Conservation (phyloP, 2,329 filamentous ascomycete genomes). For the Aspergillus sp. region DNA sequence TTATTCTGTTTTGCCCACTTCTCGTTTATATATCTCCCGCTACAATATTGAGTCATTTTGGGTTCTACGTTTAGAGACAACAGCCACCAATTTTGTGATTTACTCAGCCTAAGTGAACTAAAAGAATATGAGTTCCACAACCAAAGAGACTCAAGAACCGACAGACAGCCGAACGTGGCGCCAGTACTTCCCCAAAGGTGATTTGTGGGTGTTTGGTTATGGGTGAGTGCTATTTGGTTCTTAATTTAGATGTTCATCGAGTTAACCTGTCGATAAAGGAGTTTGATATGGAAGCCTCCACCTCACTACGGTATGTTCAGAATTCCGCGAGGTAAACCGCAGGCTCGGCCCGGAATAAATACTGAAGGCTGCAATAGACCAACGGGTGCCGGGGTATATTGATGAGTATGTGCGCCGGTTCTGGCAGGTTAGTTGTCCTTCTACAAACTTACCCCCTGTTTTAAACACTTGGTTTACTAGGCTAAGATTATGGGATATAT, state of each 20-base stretch:
- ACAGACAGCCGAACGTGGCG: constrained; percentile 43
- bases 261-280: constrained; percentile 54
- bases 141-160: constrained; percentile 24
- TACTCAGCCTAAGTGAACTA: not conserved
- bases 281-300: constrained; percentile 96
- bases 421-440: constrained; percentile 76
- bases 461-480: not conserved
- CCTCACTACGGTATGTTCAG: constrained; percentile 77
- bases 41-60: not conserved
- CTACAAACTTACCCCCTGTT: not conserved
- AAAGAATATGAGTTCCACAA: constrained; percentile 3
- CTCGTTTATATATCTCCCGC: not conserved
- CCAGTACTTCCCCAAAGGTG: constrained; percentile 50
- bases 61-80: not conserved
- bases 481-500: not conserved
- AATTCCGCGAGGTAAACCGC: not conserved
- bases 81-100: not conserved
- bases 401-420: constrained; percentile 92
- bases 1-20: not conserved
- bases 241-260: not conserved
- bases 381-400: constrained; percentile 83
- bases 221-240: constrained; percentile 60
- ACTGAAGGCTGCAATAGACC: constrained; percentile 59
- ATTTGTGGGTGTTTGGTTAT: constrained; percentile 97
- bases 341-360: not conserved